Evolutionary conservation across 2,329 filamentous ascomycete species (phyloP), one percentile per base, ranked within the genome.

Genomic region (Exophiala oligosperma): DNA sequence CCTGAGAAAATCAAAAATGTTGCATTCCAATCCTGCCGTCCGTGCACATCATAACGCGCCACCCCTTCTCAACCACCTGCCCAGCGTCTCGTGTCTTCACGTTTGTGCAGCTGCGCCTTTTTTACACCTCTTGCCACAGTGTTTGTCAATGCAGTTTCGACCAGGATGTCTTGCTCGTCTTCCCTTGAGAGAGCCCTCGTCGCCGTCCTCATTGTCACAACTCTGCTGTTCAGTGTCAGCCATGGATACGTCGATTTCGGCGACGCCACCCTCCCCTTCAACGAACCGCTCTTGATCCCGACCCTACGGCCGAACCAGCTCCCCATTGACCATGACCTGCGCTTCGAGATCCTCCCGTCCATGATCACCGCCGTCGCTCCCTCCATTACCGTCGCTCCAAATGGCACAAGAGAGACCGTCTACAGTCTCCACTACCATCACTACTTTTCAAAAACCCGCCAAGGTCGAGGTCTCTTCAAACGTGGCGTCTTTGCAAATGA

Each of bases 321-420:
- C 24, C 60, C 58, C 7, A 38, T 26, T 26, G 60, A 56, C 49
- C 52, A 52, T 14, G 59, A 60, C 48, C 54, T 65, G 40, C 60
- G 63, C 17, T 56, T 60, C 50, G 60, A 56, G 28, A 46, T 61
- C 17, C 57, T 59, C 26, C 56, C 61, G 11, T 65, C 60, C 6
- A 60, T 64, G 61, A 60, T 64, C 52, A 66, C 59, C 40, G 64
- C 64, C 12, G 57, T 66, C 6, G 57, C 64, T 4, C 61, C 62
- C 12, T 56, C 55, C 28, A 52, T 66, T 35, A 62, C 52, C 17
- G 35, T 59, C 12, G 52, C 54, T 11, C 32, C 54, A 23, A 61
- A 66, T 44, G 61, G 64, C 6, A 52, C 59, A 6, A 47, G 35
- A 11, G 47, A 64, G n/a, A 66, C 55, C 2, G 47, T 61, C 23